Base-by-base conservation (phyloP, 768 basidiomycete species). In the Grammothele lineata region DNA sequence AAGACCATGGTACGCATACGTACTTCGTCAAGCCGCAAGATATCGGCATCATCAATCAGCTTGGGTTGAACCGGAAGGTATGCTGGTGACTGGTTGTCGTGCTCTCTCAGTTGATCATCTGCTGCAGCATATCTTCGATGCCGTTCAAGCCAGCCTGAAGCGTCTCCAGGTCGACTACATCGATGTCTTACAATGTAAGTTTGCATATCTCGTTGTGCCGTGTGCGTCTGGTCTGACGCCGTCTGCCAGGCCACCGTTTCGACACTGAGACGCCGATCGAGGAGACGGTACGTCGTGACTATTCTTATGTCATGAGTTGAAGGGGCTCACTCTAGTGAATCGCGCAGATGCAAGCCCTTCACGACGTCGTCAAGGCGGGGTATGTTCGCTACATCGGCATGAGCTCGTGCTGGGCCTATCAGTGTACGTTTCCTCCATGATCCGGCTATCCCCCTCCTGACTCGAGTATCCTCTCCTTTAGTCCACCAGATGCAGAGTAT, bases 101-200 rank as follows among this genome's bases (percentile, higher is more conserved):
- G n/a, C n/a, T n/a, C n/a, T n/a, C n/a, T n/a, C n/a, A n/a, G n/a
- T n/a, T n/a, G n/a, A n/a, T n/a, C n/a, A n/a, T n/a, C n/a, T n/a
- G n/a, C n/a, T n/a, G n/a, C 12, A 52, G 50, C 50, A 52, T 25
- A 52, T 52, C 36, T 52, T 52, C n/a, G 50, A 52, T 23, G 37
- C 45, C 5, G 73, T 77, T 18, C 67, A 73, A 50, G 58, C 66
- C 37, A 71, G 69, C 43, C 53, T 75, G 35, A 60, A 66, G 34
- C 66, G 74, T 25, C 66, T 75, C 23, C 67, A 71, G 43, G 57
- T 64, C 38, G 79, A 81, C 42, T 77, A 83, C 48, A 72, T 84
- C 44, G 83, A 84, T 55, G 54, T 83, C 3, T 66, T 81, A 21
- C 80, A 76, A 60, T 75, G 75, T 70, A 47, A 39, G 66, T 37